These are phyloP conservation scores for Lasiosphaeria hispida DNA, from an alignment of 495 filamentous ascomycete species.

Conservation along the genomic window DNA sequence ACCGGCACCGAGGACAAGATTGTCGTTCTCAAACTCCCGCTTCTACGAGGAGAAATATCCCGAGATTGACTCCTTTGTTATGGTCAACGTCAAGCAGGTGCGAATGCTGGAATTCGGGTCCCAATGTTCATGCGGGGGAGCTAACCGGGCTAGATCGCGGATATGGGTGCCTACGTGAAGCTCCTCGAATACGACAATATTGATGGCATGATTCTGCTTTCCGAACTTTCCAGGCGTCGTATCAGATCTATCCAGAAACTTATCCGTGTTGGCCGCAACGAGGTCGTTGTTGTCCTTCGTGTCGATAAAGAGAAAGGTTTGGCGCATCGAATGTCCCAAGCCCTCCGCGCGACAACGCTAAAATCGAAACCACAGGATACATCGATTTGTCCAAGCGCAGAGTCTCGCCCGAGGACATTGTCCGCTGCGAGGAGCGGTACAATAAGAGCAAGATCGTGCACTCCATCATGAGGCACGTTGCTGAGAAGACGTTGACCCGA, in stretches of 20 bases:
- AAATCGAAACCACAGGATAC: conserved; percentile 54
- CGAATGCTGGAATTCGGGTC: conserved; percentile 19
- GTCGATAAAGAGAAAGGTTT: conserved; percentile 96
- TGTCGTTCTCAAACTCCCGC: conserved; percentile 97
- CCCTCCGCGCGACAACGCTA: conserved; percentile 30
- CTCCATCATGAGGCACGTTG: conserved; percentile 95
- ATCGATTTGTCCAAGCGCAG: conserved; percentile 98
- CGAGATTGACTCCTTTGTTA: conserved; percentile 98
- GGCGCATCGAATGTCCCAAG: conserved; percentile 28
- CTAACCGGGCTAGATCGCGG: conserved; percentile 70
- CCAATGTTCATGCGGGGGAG: conserved; percentile 5
- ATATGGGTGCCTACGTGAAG: conserved; percentile 99
- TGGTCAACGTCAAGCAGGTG: conserved; percentile 98
- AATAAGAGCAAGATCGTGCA: conserved; percentile 99
- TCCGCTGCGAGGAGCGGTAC: conserved; percentile 97
- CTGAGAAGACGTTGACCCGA: conserved; percentile 94
- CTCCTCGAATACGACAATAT: conserved; percentile 99
- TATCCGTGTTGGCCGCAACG: conserved; percentile 94
- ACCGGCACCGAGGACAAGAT: conserved; percentile 52
- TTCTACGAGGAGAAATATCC: conserved; percentile 93
- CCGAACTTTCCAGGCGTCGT: conserved; percentile 91
- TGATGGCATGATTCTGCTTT: conserved; percentile 98
- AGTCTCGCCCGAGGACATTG: conserved; percentile 94
- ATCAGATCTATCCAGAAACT: conserved; percentile 98
- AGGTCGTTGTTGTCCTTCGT: conserved; percentile 95